Conservation (phyloP, 2,329 filamentous ascomycete species). For the Zymoseptoria tritici region DNA sequence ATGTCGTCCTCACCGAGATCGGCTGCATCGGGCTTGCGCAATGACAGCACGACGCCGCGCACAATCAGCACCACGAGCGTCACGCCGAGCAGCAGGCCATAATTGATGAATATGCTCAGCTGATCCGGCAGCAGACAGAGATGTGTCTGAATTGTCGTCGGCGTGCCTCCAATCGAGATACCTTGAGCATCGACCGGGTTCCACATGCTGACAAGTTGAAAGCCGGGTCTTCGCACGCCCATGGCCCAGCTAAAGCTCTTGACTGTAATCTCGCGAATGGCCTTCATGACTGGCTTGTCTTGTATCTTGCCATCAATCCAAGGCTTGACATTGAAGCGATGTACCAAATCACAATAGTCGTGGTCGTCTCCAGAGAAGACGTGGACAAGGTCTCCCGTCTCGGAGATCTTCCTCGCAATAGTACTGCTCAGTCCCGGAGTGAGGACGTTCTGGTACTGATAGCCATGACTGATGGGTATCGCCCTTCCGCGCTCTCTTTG, state of each 20-base stretch:
- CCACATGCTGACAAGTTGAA: slow-evolving; percentile 82
- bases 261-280: slow-evolving; percentile 74
- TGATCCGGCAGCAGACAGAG: slow-evolving; percentile 88
- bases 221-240: slow-evolving; percentile 82
- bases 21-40: slow-evolving; percentile 12
- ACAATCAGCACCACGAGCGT: slow-evolving; percentile 44
- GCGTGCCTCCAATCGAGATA: slow-evolving; percentile 20
- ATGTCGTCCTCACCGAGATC: slow-evolving; percentile 7
- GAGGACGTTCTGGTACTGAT: slow-evolving; percentile 96
- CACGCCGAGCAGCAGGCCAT: slow-evolving; percentile 55
- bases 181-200: slow-evolving; percentile 66
- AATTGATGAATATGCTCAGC: slow-evolving; percentile 73
- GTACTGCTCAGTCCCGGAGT: slow-evolving; percentile 66
- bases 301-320: slow-evolving; percentile 29
- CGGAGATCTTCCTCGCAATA: slow-evolving; percentile 60
- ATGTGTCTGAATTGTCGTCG: slow-evolving; percentile 71
- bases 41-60: slow-evolving; percentile 35
- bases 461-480: slow-evolving; percentile 68
- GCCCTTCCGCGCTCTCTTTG: slow-evolving; percentile 79
- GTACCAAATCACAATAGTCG: slow-evolving; percentile 88
- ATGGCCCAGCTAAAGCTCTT: slow-evolving; percentile 95
- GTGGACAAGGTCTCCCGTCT: slow-evolving; percentile 64
- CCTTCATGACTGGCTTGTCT: slow-evolving; percentile 43
- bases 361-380: slow-evolving; percentile 96
- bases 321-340: slow-evolving; percentile 44